A percentile compares a stretch with the other conserved stretches of the same genome.
phyloP scores from a whole-genome alignment of 2,329 filamentous ascomycete species.

The Alternaria alternata region DNA sequence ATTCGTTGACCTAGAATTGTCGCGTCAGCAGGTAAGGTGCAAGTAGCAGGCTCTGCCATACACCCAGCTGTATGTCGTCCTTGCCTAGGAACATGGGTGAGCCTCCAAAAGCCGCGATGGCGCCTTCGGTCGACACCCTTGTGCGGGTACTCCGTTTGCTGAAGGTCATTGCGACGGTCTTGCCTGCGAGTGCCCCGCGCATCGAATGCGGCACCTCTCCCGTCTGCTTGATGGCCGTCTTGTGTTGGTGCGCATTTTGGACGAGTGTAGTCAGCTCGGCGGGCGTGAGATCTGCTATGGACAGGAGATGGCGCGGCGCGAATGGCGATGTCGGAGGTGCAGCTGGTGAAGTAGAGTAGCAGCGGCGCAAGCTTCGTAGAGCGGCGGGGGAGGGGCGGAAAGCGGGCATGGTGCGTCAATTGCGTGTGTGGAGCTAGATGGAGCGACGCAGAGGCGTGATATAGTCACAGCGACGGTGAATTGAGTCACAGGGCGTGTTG shows the following conservation, averaged over 20 bases:
- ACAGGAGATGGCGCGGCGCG: conserved; percentile 85
- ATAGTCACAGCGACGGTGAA: neutral
- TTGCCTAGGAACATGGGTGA: conserved; percentile 97
- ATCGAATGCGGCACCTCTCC: conserved; percentile 68
- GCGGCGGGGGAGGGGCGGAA: conserved; percentile 40
- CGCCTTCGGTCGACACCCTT: conserved; percentile 90
- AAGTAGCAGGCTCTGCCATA: conserved; percentile 51
- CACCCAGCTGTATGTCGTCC: conserved; percentile 94
- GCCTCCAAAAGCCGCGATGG: conserved; percentile 85
- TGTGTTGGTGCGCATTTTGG: conserved; percentile 80
- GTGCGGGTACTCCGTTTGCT: conserved; percentile 95
- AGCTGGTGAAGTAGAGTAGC: conserved; percentile 46
- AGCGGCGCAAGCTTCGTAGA: conserved; percentile 43
- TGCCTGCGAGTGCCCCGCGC: conserved; percentile 70
- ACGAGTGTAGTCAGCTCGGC: conserved; percentile 83
- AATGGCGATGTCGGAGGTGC: conserved; percentile 62
- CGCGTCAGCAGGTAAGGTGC: conserved; percentile 12
- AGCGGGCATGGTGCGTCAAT: conserved; percentile 40
- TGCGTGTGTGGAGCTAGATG: neutral
- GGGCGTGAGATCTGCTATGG: conserved; percentile 84
- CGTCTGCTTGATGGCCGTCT: conserved; percentile 75
- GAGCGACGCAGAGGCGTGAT: conserved; percentile 24
- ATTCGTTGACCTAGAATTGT: conserved; percentile 78
- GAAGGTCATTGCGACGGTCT: conserved; percentile 95
- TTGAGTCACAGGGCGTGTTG: conserved; percentile 32